Evolutionary conservation across 1,139 yeast species (phyloP).

Genomic region (Wickerhamiella pararugosa): DNA sequence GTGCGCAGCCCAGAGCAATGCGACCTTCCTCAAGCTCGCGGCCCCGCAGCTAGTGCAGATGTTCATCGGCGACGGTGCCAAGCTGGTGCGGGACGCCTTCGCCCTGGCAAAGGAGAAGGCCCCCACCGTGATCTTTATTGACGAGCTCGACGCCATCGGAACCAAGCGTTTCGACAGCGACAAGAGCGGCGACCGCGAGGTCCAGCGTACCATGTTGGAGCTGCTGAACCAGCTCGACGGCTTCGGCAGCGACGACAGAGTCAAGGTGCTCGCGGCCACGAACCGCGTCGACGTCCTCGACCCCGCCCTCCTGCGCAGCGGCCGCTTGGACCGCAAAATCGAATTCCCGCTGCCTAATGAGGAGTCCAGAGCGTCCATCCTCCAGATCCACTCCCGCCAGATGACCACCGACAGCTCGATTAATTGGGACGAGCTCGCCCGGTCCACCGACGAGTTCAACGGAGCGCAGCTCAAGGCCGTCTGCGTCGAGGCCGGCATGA

Average conservation of each 20-base stretch:
- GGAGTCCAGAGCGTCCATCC: constrained; percentile 90
- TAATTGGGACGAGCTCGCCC: constrained; percentile 95
- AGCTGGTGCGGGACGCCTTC: constrained; percentile 93
- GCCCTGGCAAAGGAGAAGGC: constrained; percentile 98
- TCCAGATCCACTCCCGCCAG: constrained; percentile 93
- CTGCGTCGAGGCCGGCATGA: constrained; percentile 99
- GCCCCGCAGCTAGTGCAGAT: constrained; percentile 98
- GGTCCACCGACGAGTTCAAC: constrained; percentile 95
- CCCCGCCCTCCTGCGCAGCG: constrained; percentile 93
- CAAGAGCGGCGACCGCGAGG: constrained; percentile 96
- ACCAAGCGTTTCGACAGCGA: constrained; percentile 97
- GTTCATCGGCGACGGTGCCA: constrained; percentile 99
- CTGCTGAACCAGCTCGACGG: constrained; percentile 94
- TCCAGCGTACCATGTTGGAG: constrained; percentile 98
- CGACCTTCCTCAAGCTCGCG: constrained; percentile 91
- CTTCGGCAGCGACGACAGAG: constrained; percentile 94
- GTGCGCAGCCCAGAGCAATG: constrained; percentile 98
- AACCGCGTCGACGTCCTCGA: constrained; percentile 95
- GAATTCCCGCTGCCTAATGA: constrained; percentile 96
- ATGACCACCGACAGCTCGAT: constrained; percentile 88
- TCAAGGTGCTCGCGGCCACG: constrained; percentile 94
- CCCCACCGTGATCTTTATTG: constrained; percentile 93
- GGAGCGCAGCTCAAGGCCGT: constrained; percentile 98
- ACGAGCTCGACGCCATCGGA: constrained; percentile 97
- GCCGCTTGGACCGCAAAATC: constrained; percentile 92